These are phyloP conservation scores for Casuarina equisetifolia DNA, from an alignment of 306 rosid species.

Conservation along the genomic window DNA sequence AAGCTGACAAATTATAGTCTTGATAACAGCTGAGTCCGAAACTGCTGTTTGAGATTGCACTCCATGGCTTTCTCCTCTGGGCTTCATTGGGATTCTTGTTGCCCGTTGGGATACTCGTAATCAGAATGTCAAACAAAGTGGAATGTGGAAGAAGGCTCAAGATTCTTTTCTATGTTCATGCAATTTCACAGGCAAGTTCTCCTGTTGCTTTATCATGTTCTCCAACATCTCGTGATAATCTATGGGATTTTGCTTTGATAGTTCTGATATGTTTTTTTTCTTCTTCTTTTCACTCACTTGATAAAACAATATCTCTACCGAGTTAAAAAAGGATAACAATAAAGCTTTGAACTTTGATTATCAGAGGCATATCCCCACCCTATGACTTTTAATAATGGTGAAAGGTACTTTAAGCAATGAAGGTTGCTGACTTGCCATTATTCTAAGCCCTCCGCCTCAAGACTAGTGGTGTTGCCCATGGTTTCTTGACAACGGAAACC, in stretches of 20 bases:
- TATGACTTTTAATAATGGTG: slow-evolving; percentile 41
- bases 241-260: background rate
- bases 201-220: slow-evolving; percentile 9
- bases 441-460: background rate
- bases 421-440: slow-evolving; percentile 26
- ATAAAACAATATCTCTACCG: slow-evolving; percentile 24
- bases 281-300: slow-evolving; percentile 2
- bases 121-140: slow-evolving; percentile 61
- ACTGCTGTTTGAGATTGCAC: slow-evolving; percentile 51
- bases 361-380: slow-evolving; percentile 24
- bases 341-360: slow-evolving; percentile 15
- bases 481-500: slow-evolving; percentile 23
- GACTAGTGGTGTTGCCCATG: slow-evolving; percentile 22
- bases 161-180: slow-evolving; percentile 66
- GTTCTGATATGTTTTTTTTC: background rate
- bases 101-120: slow-evolving; percentile 80
- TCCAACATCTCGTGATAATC: background rate
- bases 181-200: slow-evolving; percentile 66
- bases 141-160: slow-evolving; percentile 58
- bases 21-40: slow-evolving; percentile 52
- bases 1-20: slow-evolving; percentile 13
- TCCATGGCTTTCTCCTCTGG: slow-evolving; percentile 90
- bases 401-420: slow-evolving; percentile 25
- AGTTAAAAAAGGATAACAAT: slow-evolving; percentile 11
- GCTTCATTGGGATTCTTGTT: slow-evolving; percentile 92